phyloP scores from a whole-genome alignment of 495 filamentous ascomycete genomes.

The Neurospora sublineolata region DNA sequence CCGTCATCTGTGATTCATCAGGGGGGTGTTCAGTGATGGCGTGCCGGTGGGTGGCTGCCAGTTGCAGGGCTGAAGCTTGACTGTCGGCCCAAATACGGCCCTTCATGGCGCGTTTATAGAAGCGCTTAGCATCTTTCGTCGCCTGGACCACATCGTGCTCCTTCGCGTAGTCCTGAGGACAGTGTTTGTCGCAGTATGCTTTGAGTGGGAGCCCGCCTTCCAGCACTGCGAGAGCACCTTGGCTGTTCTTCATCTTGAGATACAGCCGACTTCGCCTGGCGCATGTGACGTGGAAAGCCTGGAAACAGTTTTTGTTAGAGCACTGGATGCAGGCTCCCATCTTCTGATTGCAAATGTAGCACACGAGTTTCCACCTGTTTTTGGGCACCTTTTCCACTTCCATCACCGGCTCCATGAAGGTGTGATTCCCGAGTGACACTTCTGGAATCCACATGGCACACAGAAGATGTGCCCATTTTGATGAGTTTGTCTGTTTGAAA shows the following conservation, averaged over 20 bases:
- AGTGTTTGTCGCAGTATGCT: constrained; percentile 94
- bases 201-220: constrained; percentile 79
- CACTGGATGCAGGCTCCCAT: constrained; percentile 99
- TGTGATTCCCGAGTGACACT: constrained; percentile 86
- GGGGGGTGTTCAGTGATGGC: constrained; percentile 47
- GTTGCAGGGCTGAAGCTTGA: constrained; percentile 70
- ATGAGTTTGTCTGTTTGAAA: constrained; percentile 94
- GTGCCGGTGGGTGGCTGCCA: constrained; percentile 53
- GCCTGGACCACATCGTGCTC: constrained; percentile 60
- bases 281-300: constrained; percentile 97
- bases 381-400: constrained; percentile 95
- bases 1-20: constrained; percentile 44
- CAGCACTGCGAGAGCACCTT: constrained; percentile 64
- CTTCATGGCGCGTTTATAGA: constrained; percentile 78
- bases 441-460: constrained; percentile 99
- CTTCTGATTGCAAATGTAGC: constrained; percentile 92
- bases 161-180: constrained; percentile 75
- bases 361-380: constrained; percentile 82
- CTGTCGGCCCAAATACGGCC: constrained; percentile 83
- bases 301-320: constrained; percentile 91
- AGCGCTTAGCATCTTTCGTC: constrained; percentile 47
- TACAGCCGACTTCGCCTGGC: constrained; percentile 79
- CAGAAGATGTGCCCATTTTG: constrained; percentile 90
- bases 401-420: constrained; percentile 96
- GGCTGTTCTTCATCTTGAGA: constrained; percentile 90